Base-by-base conservation (phyloP, 768 basidiomycete genomes). In the Calocera cornea region DNA sequence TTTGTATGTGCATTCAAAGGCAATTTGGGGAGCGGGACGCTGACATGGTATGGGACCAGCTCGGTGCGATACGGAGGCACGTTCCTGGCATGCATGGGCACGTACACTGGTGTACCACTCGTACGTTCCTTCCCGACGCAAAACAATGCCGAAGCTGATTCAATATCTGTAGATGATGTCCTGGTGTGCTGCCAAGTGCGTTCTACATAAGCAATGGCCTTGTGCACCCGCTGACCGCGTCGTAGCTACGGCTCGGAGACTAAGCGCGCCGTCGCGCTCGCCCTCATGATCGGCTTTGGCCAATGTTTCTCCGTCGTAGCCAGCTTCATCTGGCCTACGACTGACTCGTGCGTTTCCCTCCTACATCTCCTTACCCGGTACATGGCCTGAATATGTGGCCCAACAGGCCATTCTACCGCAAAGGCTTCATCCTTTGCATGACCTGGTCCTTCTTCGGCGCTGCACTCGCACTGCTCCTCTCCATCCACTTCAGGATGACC, bases 161-260 rank as follows among this genome's bases (percentile, higher is more conserved):
- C 7, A 19, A 47, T 17, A 17, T 19, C 44, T 17, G 44, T 47
- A 47, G 44, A 47, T 47, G 44, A 47, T 47, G 44, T 47, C 44
- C 44, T 47, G 44, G 44, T 47, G 44, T 19, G 44, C 44, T 5
- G 44, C 44, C 44, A 47, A 47, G 44, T 47, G 19, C 44, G 44
- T 38, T 19, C 44, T 47, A 17, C 44, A 17, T 24, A 7, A 19
- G 8, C 5, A 5, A 17, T 47, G 16, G 19, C 44, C 3, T 7
- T 47, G 36, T 47, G 44, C 19, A 7, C 5, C 8, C 19, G 19
- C 44, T 47, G 24, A 47, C 19, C 7, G 7, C 44, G 86, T 2
- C 87, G 89, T 71, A 90, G 89, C 71, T 80, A 89, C 7, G 88
- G 87, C 1, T 89, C 88, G 0, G 88, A 90, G 71, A 85, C 86